Evolutionary conservation across 768 basidiomycete genomes (phyloP), one percentile per base, ranked within the genome.

Genomic region (Astraeus odoratus): DNA sequence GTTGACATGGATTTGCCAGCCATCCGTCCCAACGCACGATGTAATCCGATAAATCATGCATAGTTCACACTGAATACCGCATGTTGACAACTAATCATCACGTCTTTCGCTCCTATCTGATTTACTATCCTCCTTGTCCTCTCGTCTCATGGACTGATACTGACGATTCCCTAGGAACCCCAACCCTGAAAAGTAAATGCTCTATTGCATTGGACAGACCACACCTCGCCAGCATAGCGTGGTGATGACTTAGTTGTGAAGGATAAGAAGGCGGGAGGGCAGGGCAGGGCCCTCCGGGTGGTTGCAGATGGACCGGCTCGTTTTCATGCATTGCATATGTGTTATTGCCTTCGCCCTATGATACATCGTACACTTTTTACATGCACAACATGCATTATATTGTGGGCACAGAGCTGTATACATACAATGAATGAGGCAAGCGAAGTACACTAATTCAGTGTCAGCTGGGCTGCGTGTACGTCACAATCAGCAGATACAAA

Each of bases 91-190:
- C 68, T 69, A 78, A 74, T 55, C 82, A 89, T 88, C 85, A 79
- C 66, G 90, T 96, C 92, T 94, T 94, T 94, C 92, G 91, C 92
- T 94, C 90, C 91, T 94, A 94, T 94, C 90, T 94, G 92, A 94
- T 67, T 50, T 25, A 22, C 24, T n/a, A 15, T 23, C 15, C 27
- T 19, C 3, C 15, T 15, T 9, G n/a, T 16, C 16, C 10, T 29
- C 8, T n/a, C n/a, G n/a, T n/a, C 12, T 18, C 18, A 12, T 19
- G n/a, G 16, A 18, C 18, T 29, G 16, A 1, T 27, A 16, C 7
- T 18, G 27, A 20, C 15, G 6, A 10, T 10, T 39, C 23, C 8
- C 25, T 20, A 41, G 39, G 39, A 41, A 41, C 39, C 39, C 39
- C 39, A 41, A 41, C 25, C 39, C 39, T 16, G 39, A 41, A 41